Percentiles rank a stretch among this genome's conserved stretches.
These are phyloP conservation scores for Wickerhamomyces bovis DNA, from an alignment of 805 yeast species.

Conservation along the genomic window DNA sequence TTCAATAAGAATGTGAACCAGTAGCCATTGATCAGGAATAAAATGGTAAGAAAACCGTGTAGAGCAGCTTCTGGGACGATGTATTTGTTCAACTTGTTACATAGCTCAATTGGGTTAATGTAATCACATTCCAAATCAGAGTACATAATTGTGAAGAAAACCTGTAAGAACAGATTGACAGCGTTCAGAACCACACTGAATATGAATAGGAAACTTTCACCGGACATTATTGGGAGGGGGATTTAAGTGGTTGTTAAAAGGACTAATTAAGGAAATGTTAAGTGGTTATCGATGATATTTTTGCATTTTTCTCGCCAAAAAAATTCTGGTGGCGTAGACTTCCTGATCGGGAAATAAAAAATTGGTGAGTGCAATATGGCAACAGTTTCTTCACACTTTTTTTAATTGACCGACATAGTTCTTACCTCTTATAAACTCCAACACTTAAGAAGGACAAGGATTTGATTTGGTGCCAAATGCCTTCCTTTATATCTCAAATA, in stretches of 20 bases:
- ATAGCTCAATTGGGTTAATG: slow-evolving; percentile 94
- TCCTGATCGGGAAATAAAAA: slow-evolving; percentile 9
- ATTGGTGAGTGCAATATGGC: neutral
- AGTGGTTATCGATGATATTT: neutral
- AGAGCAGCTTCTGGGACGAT: slow-evolving; percentile 85
- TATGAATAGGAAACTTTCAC: slow-evolving; percentile 47
- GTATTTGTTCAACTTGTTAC: slow-evolving; percentile 85
- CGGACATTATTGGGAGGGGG: neutral
- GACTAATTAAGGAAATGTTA: neutral
- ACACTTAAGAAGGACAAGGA: too few relatives aligned
- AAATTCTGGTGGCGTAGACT: slow-evolving; percentile 4
- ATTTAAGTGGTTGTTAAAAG: too few relatives aligned
- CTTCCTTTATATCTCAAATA: too few relatives aligned
- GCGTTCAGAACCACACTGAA: slow-evolving; percentile 81
- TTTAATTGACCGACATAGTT: too few relatives aligned
- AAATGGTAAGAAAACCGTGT: slow-evolving; percentile 63
- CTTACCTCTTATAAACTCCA: too few relatives aligned
- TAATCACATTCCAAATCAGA: slow-evolving; percentile 94
- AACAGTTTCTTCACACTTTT: too few relatives aligned
- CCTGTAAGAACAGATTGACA: slow-evolving; percentile 83
- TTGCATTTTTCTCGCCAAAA: neutral
- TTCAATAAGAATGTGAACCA: slow-evolving; percentile 86
- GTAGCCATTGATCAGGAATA: slow-evolving; percentile 81
- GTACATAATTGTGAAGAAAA: slow-evolving; percentile 91
- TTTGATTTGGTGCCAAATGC: too few relatives aligned